phyloP scores from a whole-genome alignment of 2,329 filamentous ascomycete species.

The Dendrostoma leiphaemia region DNA sequence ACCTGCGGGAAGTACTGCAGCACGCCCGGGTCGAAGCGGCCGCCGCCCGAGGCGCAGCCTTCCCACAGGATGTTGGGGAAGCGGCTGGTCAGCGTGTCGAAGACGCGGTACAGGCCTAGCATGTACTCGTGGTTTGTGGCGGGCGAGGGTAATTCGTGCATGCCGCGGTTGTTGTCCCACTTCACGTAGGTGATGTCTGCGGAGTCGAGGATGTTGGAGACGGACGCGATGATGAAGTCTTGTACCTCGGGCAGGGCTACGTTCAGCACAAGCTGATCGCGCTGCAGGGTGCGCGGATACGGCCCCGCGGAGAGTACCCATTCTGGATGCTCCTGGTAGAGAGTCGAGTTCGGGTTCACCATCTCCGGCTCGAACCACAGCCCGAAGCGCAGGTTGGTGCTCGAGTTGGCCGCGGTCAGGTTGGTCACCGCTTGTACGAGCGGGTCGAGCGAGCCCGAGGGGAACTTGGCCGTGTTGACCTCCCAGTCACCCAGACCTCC shows the following conservation, averaged over 20 bases:
- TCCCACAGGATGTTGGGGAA: constrained; percentile 65
- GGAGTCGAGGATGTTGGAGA: constrained; percentile 52
- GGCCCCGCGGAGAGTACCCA: constrained; percentile 54
- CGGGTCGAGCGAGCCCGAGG: constrained; percentile 47
- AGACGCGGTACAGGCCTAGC: constrained; percentile 61
- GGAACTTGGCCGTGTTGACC: constrained; percentile 57
- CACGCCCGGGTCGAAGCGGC: constrained; percentile 61
- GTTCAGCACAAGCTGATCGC: constrained; percentile 62
- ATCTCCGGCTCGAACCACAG: constrained; percentile 70
- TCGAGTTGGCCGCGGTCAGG: constrained; percentile 45
- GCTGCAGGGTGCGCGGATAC: constrained; percentile 53
- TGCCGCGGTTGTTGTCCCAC: constrained; percentile 67
- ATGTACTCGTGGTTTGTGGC: constrained; percentile 58
- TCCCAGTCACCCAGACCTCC: constrained; percentile 62
- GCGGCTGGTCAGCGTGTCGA: constrained; percentile 55
- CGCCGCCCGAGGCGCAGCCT: constrained; percentile 64
- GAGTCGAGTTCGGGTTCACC: constrained; percentile 60
- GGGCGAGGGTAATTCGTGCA: constrained; percentile 57
- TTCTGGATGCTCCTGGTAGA: constrained; percentile 62
- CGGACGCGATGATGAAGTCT: constrained; percentile 56
- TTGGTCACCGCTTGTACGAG: constrained; percentile 51
- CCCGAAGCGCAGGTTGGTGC: constrained; percentile 54
- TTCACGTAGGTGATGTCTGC: constrained; percentile 60
- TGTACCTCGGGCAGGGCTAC: constrained; percentile 60
- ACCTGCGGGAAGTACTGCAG: constrained; percentile 64